Evolutionary conservation across 2,329 filamentous ascomycete species (phyloP), one percentile per base, ranked within the genome.

Genomic region (Xylariales sp.): DNA sequence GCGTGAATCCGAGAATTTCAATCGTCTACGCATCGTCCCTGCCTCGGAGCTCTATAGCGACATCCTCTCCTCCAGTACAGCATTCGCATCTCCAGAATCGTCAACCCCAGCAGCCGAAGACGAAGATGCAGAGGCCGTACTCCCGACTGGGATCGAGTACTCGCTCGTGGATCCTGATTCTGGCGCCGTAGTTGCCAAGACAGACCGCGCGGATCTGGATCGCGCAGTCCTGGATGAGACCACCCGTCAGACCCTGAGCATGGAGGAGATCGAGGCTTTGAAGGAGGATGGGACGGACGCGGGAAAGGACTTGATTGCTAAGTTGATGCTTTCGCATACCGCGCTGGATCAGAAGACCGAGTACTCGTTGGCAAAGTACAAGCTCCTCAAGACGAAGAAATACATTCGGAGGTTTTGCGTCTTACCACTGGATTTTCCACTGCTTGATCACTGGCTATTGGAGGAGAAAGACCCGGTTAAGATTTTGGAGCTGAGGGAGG

Each of bases 331-430:
- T 21, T 93, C 89, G 31, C 93, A 98, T 63, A 83, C 86, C 14
- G 86, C 84, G 1, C 75, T 98, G 31, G 89, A 95, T 51, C 86
- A 97, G 67, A 98, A 98, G 73, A 97, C 93, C 0, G 76, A 82
- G 1, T 98, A 94, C 57, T 94, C 89, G 3, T 71, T 96, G 44
- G 90, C 91, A 31, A 98, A 98, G 63, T 98, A 98, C 65, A 95
- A 93, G 56, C 70, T 97, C 14, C 74, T 95, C 33, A 98, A 98
- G 69, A 85, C 87, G 49, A 90, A 84, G 60, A 98, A 98, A 65
- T 97, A 95, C 60, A 76, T 97, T 49, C 83, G 86, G 54, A 76
- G 89, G 10, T 97, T 98, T 57, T 88, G 86, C 0, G 79, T 93
- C 2, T 63, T 95, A 38, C 91, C 91, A 1, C 67, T 97, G 51